Evolutionary conservation across 495 filamentous ascomycete genomes (phyloP).

Genomic region (Hypoxylon perforatum): DNA sequence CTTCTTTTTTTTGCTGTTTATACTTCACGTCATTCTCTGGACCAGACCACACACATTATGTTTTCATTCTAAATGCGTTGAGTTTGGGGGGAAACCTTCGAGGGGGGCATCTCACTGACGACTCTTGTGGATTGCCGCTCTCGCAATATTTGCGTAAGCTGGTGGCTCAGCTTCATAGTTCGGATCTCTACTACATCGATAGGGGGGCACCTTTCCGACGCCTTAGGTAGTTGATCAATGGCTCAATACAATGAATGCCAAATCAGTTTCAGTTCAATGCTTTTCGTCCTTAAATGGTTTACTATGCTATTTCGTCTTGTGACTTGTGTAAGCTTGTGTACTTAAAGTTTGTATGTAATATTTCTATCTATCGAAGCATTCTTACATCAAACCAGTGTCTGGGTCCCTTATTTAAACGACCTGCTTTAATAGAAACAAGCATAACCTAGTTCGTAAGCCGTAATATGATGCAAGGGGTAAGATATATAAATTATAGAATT

Average conservation of each 20-base stretch:
- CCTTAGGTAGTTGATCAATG: constrained; percentile 44
- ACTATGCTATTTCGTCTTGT: too few relatives aligned
- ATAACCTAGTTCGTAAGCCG: too few relatives aligned
- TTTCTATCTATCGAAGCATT: too few relatives aligned
- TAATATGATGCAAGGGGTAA: too few relatives aligned
- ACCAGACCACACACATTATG: constrained; percentile 31
- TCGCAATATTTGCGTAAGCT: constrained; percentile 34
- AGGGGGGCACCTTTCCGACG: constrained; percentile 22
- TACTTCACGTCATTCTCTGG: constrained; percentile 48
- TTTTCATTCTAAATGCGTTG: constrained; percentile 41
- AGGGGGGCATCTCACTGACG: constrained; percentile 48
- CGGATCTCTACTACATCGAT: constrained; percentile 18
- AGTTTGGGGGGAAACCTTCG: constrained; percentile 37
- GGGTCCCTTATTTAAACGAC: too few relatives aligned
- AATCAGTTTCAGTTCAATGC: background rate
- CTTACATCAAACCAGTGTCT: too few relatives aligned
- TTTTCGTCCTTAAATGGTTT: too few relatives aligned
- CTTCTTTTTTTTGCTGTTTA: constrained; percentile 43
- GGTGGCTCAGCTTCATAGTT: constrained; percentile 31
- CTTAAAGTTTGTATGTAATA: too few relatives aligned
- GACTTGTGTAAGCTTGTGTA: too few relatives aligned
- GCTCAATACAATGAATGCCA: constrained; percentile 36
- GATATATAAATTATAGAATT: too few relatives aligned
- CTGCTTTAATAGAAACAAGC: too few relatives aligned
- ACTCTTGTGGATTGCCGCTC: constrained; percentile 43